Base-by-base conservation (phyloP, 2,329 filamentous ascomycete species). In the Alternaria arbusti region DNA sequence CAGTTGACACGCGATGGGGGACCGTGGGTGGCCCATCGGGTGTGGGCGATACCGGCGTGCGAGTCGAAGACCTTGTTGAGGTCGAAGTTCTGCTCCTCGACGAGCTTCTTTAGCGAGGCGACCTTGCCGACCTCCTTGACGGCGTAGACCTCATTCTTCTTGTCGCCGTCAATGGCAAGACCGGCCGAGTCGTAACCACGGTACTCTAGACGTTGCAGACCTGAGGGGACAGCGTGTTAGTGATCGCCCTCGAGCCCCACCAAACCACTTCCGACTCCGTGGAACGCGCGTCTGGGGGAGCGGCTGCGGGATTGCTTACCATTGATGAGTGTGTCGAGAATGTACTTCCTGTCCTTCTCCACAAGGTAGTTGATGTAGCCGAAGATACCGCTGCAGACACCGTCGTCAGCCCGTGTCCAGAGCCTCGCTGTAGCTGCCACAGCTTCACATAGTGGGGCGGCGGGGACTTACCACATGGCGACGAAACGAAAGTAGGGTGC, bases 101-200 rank as follows among this genome's bases (percentile, higher is more conserved):
- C 95, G 82, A 98, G 91, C 84, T 94, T 86, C 88, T 92, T 96
- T 81, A 99, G 88, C 85, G 97, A 97, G 81, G 91, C 93, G 67
- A 99, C 96, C 89, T 99, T 99, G 86, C 96, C 96, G 68, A 99
- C 96, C 86, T 98, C 96, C 88, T 99, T 99, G 89, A 94, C 98
- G 68, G 96, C 94, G 71, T 93, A 89, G 72, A 98, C 94, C 85
- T 98, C 93, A 78, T 97, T 97, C 87, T 96, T 97, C 90, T 97
- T 98, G 87, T 99, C 92, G 68, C 96, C 96, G 81, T 99, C 96
- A 76, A 99, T 85, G 71, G 95, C 95, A 70, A 99, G 87, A 86
- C 96, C 96, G 67, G 96, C 95, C 69, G 96, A 98, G 83, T 99
- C 96, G 83, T 99, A 99, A 74, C 96, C 96, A 83, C 96, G 92